These are phyloP conservation scores for Podospora fimiseda DNA, from an alignment of 495 filamentous ascomycete species.

Conservation along the genomic window DNA sequence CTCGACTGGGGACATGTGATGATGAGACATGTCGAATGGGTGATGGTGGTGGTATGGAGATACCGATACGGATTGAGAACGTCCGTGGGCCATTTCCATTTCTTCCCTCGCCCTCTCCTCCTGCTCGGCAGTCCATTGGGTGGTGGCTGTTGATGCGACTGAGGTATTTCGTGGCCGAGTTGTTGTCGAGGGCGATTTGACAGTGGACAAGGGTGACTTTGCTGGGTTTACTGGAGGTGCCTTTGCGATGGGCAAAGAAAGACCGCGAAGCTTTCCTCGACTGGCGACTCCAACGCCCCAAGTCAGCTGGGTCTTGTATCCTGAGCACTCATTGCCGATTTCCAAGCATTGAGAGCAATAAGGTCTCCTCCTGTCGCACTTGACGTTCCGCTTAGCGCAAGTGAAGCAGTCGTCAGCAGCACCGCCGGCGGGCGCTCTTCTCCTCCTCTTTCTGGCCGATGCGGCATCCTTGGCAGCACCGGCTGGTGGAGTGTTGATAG, in stretches of 20 bases:
- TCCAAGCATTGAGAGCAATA: slow-evolving; percentile 96
- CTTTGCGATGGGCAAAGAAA: slow-evolving; percentile 78
- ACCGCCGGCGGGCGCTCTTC: slow-evolving; percentile 81
- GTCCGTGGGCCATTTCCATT: slow-evolving; percentile 20
- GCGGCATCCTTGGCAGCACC: slow-evolving; percentile 38
- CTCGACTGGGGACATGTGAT: slow-evolving; percentile 33
- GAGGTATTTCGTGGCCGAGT: slow-evolving; percentile 34
- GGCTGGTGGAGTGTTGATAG: slow-evolving; percentile 34
- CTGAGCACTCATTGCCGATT: slow-evolving; percentile 84
- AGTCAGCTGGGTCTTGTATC: slow-evolving; percentile 95
- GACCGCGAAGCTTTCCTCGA: slow-evolving; percentile 85
- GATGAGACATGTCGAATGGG: slow-evolving; percentile 33
- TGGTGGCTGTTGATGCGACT: slow-evolving; percentile 21
- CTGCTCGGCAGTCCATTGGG: slow-evolving; percentile 34
- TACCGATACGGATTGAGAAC: slow-evolving; percentile 17
- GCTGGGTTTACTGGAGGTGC: slow-evolving; percentile 50
- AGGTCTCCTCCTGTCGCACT: slow-evolving; percentile 87
- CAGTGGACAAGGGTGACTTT: slow-evolving; percentile 31
- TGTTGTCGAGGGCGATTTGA: slow-evolving; percentile 25
- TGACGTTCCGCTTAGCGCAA: slow-evolving; percentile 71
- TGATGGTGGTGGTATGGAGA: slow-evolving; percentile 30
- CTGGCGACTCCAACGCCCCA: slow-evolving; percentile 98
- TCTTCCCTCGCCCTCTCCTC: slow-evolving; percentile 24
- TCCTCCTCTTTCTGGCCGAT: slow-evolving; percentile 67
- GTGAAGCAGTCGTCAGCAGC: slow-evolving; percentile 95